Percentiles rank a stretch among this genome's conserved stretches.
Conservation (phyloP, 192 early-diverging fungal species). For the Funneliformis mosseae region DNA sequence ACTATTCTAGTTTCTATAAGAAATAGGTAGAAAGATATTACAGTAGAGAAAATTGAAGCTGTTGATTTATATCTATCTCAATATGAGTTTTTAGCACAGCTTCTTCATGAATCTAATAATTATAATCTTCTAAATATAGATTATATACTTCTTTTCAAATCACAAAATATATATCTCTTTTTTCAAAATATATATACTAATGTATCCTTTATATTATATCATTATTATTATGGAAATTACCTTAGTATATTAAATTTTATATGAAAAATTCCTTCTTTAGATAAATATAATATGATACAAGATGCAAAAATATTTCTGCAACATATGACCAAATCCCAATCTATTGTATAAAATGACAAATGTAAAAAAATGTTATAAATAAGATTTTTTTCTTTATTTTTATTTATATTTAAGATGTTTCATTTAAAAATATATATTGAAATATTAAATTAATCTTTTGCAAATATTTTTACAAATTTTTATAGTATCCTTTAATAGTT, state of each 20-base stretch:
- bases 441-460: no score
- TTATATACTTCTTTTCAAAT: not conserved
- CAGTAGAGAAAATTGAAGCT: not conserved
- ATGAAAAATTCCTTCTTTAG: not conserved
- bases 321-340: not conserved
- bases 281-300: not conserved
- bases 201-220: not conserved
- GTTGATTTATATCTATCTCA: not conserved
- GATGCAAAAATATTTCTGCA: not conserved
- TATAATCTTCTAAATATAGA: not conserved
- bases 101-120: not conserved
- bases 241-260: slow-evolving; percentile 5
- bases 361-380: not conserved
- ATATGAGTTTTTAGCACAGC: not conserved
- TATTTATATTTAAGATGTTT: no score
- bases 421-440: no score
- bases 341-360: slow-evolving; percentile 13
- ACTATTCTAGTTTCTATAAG: not conserved
- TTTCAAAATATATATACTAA: slow-evolving; percentile 3
- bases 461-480: no score
- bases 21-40: no score
- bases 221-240: not conserved
- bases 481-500: no score
- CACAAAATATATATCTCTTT: not conserved
- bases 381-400: no score